Conservation (phyloP, 1,139 yeast species). For the Candida freyschussii region DNA sequence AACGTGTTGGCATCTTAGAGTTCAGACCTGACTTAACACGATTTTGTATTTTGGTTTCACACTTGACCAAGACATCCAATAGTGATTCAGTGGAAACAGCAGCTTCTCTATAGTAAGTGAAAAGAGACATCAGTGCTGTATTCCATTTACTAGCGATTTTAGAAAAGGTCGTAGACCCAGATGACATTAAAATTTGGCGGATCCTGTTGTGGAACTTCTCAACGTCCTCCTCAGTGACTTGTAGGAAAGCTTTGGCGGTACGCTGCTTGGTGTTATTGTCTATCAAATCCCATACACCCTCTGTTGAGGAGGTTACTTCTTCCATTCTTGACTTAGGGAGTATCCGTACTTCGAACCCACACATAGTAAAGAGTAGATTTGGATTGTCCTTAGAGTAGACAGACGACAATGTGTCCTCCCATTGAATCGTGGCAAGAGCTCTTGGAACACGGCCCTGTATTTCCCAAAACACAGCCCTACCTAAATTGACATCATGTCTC, state of each 20-base stretch:
- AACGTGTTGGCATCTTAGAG: slow-evolving; percentile 97
- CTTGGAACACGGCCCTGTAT: slow-evolving; percentile 72
- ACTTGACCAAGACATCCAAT: slow-evolving; percentile 77
- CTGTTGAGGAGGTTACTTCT: slow-evolving; percentile 46
- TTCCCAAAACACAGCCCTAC: slow-evolving; percentile 93
- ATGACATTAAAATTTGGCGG: slow-evolving; percentile 87
- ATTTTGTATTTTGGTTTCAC: slow-evolving; percentile 92
- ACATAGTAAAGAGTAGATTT: slow-evolving; percentile 81
- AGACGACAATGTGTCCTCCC: slow-evolving; percentile 82
- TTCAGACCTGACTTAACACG: slow-evolving; percentile 92
- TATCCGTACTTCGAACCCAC: slow-evolving; percentile 91
- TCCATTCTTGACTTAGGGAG: slow-evolving; percentile 67
- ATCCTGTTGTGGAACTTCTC: slow-evolving; percentile 78
- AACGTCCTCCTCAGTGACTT: slow-evolving; percentile 78
- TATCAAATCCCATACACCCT: slow-evolving; percentile 89
- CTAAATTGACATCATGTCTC: slow-evolving; percentile 88
- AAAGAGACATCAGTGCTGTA: slow-evolving; percentile 80
- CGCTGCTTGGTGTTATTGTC: slow-evolving; percentile 73
- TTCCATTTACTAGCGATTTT: slow-evolving; percentile 97
- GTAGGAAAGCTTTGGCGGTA: slow-evolving; percentile 83
- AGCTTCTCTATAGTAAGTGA: slow-evolving; percentile 91
- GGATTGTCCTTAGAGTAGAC: slow-evolving; percentile 91
- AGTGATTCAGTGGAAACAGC: slow-evolving; percentile 77
- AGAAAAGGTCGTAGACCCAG: slow-evolving; percentile 94
- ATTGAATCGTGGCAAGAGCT: slow-evolving; percentile 65